These are phyloP conservation scores for Blastocystis sp. DNA, from an alignment of 352 stramenopile genomes.

Conservation along the genomic window DNA sequence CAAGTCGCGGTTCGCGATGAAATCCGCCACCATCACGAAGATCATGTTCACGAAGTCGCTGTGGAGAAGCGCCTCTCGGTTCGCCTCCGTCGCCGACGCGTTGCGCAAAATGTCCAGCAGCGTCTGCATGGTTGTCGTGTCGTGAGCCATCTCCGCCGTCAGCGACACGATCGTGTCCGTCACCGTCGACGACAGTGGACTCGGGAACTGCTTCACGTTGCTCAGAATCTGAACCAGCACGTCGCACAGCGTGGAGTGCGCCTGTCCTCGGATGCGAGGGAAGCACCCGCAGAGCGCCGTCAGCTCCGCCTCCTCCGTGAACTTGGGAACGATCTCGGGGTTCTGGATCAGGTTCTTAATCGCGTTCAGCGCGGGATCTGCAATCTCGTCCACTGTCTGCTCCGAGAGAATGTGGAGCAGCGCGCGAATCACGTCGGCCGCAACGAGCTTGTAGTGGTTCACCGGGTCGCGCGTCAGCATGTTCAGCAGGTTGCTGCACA, in stretches of 20 bases:
- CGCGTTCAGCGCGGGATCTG: neutral
- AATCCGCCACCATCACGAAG: neutral
- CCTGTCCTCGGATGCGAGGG: slow-evolving; percentile 7
- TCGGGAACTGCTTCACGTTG: slow-evolving; percentile 14
- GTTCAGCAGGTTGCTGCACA: slow-evolving; percentile 37
- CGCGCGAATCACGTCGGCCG: neutral
- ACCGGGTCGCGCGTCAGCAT: slow-evolving; percentile 7
- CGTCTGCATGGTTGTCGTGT: slow-evolving; percentile 2
- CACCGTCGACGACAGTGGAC: neutral
- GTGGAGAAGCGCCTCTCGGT: neutral
- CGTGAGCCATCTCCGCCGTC: slow-evolving; percentile 24
- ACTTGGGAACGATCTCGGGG: slow-evolving; percentile 20
- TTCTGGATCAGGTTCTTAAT: slow-evolving; percentile 44
- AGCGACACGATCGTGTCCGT: slow-evolving; percentile 21
- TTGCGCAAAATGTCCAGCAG: neutral
- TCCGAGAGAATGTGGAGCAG: slow-evolving; percentile 35
- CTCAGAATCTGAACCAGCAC: slow-evolving; percentile 34
- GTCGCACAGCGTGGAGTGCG: slow-evolving; percentile 22
- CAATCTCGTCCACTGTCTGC: slow-evolving; percentile 7
- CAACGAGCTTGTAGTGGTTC: slow-evolving; percentile 53
- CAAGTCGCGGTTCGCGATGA: slow-evolving; percentile 38
- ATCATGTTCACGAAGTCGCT: slow-evolving; percentile 30
- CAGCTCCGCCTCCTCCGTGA: slow-evolving; percentile 32
- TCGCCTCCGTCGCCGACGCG: neutral
- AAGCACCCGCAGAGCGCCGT: neutral